phyloP scores from a whole-genome alignment of 805 yeast genomes.

The Lachancea fermentati region DNA sequence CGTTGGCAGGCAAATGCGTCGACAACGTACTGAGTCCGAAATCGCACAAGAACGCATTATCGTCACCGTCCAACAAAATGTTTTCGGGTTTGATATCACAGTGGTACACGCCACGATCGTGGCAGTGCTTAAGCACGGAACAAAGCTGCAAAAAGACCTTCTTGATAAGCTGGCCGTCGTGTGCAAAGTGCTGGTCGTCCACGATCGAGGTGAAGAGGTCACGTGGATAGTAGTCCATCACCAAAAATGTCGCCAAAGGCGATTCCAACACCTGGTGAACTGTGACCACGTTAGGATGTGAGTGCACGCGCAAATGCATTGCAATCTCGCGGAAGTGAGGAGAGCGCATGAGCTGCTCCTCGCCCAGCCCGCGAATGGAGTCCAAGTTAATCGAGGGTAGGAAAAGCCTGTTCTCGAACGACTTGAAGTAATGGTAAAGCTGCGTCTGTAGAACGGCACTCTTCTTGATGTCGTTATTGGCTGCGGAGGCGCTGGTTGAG shows the following conservation, averaged over 20 bases:
- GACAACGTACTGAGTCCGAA: constrained; percentile 80
- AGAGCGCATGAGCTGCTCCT: constrained; percentile 31
- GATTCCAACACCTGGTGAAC: constrained; percentile 69
- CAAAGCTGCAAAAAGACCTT: constrained; percentile 69
- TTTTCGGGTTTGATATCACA: constrained; percentile 97
- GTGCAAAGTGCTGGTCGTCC: constrained; percentile 56
- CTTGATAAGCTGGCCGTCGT: constrained; percentile 46
- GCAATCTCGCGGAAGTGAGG: constrained; percentile 57
- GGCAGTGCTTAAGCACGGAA: constrained; percentile 79
- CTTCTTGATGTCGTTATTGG: constrained; percentile 18
- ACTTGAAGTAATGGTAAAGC: constrained; percentile 22
- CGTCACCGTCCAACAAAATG: constrained; percentile 60
- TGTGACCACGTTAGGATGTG: constrained; percentile 71
- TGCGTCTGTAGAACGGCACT: constrained; percentile 25
- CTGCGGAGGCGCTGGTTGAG: constrained; percentile 21
- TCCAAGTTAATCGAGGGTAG: constrained; percentile 26
- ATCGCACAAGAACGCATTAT: constrained; percentile 63
- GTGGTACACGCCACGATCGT: constrained; percentile 77
- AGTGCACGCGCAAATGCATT: constrained; percentile 67
- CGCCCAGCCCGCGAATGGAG: constrained; percentile 27
- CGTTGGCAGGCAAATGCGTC: constrained; percentile 53
- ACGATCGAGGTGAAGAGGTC: constrained; percentile 85
- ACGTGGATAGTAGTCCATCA: constrained; percentile 84
- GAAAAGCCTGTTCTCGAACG: constrained; percentile 18
- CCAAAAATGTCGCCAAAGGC: constrained; percentile 52